phyloP scores from a whole-genome alignment of 108 stramenopile species.

The Skeletonema marinoi region DNA sequence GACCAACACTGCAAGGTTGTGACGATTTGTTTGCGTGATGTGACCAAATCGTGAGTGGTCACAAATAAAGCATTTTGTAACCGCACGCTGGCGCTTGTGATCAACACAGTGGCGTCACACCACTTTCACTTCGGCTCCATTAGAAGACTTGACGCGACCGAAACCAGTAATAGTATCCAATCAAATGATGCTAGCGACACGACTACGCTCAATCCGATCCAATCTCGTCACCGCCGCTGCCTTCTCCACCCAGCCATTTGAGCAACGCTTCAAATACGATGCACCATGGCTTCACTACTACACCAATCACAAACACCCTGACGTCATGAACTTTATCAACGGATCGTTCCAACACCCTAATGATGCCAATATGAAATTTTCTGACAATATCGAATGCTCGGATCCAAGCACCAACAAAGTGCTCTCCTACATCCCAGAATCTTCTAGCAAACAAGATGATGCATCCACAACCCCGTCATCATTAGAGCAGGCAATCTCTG shows the following conservation, averaged over 20 bases:
- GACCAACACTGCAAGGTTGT: no score
- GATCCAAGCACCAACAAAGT: slow-evolving; percentile 71
- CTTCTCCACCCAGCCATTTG: not conserved
- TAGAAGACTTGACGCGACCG: no score
- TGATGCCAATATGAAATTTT: not conserved
- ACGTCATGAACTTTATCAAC: slow-evolving; percentile 56
- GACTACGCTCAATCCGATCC: not conserved
- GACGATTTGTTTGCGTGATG: no score
- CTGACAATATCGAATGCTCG: slow-evolving; percentile 23
- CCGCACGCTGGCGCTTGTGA: no score
- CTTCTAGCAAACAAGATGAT: not conserved
- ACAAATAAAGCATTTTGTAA: no score
- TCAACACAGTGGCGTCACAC: no score
- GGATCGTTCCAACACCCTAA: slow-evolving; percentile 48
- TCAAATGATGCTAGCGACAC: not conserved
- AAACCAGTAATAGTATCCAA: no score
- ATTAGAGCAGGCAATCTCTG: slow-evolving; percentile 41
- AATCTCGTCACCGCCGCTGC: not conserved
- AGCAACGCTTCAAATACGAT: not conserved
- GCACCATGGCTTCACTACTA: slow-evolving; percentile 20
- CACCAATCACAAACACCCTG: not conserved
- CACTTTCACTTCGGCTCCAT: no score
- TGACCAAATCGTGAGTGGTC: no score
- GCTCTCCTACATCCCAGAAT: slow-evolving; percentile 49
- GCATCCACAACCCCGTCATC: slow-evolving; percentile 24